These are phyloP conservation scores for Linum tenue DNA, from an alignment of 345 rosid genomes.

Conservation along the genomic window DNA sequence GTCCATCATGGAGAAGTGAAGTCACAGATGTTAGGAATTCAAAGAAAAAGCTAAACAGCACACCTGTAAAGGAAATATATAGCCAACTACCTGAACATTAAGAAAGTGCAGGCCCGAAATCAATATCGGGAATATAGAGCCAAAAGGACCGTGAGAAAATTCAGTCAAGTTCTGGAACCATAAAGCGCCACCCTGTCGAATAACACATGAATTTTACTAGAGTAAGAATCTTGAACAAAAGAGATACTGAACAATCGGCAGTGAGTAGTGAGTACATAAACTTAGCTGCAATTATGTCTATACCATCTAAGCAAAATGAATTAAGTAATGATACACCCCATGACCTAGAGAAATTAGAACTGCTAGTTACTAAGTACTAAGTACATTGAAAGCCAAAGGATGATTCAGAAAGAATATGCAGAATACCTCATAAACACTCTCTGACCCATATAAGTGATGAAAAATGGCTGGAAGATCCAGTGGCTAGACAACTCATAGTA, in stretches of 20 bases:
- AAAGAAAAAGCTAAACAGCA: not conserved
- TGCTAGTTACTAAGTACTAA: too few species aligned
- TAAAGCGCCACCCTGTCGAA: conserved; percentile 75
- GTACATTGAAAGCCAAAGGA: too few species aligned
- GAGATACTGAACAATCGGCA: not conserved
- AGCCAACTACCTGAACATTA: conserved; percentile 59
- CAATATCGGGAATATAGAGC: conserved; percentile 60
- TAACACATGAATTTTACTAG: conserved; percentile 4
- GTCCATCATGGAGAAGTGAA: not conserved
- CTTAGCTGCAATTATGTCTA: too few species aligned
- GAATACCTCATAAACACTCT: too few species aligned
- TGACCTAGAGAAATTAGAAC: too few species aligned
- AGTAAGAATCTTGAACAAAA: not conserved
- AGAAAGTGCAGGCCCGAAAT: conserved; percentile 68
- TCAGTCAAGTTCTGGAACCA: conserved; percentile 94
- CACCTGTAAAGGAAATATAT: not conserved
- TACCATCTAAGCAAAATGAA: too few species aligned
- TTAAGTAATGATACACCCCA: too few species aligned
- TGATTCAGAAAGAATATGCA: too few species aligned
- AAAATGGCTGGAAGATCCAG: too few species aligned
- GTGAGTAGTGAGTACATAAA: too few species aligned
- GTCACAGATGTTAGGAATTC: not conserved
- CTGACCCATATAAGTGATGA: too few species aligned
- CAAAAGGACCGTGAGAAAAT: conserved; percentile 50
- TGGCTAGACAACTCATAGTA: too few species aligned